Base-by-base conservation (phyloP, 2,329 filamentous ascomycete genomes). In the Aaosphaeria arxii region DNA sequence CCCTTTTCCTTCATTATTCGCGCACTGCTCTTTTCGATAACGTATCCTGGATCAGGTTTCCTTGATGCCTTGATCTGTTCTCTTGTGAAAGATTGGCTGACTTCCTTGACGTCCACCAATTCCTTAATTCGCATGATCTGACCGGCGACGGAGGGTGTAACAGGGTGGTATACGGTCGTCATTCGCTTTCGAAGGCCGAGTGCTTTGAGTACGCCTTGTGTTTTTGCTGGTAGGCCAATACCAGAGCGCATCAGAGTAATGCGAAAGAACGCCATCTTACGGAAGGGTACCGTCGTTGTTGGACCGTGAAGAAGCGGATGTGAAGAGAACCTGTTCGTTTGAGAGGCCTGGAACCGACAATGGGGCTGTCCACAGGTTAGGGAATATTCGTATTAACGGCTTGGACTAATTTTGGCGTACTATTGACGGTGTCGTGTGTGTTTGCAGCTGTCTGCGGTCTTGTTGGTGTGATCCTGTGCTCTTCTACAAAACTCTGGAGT, bases 81-180 rank as follows among this genome's bases (percentile, higher is more conserved):
- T 65, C 83, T 82, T 6, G 78, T 85, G 72, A 89, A 68, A 31
- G 79, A 70, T 52, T 74, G 69, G 32, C 85, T 83, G 40, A 95
- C 89, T 74, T 95, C 91, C 57, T 84, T 77, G 33, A 96, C 90
- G 46, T 83, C 79, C 41, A 96, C 89, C 54, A 96, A 77, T 74
- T 96, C 91, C 77, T 96, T 96, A 61, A 96, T 90, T 72, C 87
- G 87, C 79, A 96, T 87, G 64, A 96, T 89, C 77, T 95, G 90
- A 67, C 91, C 91, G 7, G 91, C 91, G 53, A 89, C 84, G 58
- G 90, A 85, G 39, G 85, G 83, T 52, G 82, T 82, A 52, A 95
- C 90, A 35, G 89, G 88, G 72, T 95, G 87, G 78, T 95, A 96
- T 63, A 96, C 91, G 46, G 88, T 92, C 64, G 85, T 85, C 80